phyloP scores from a whole-genome alignment of 352 stramenopile species.

The Pythium biforme region DNA sequence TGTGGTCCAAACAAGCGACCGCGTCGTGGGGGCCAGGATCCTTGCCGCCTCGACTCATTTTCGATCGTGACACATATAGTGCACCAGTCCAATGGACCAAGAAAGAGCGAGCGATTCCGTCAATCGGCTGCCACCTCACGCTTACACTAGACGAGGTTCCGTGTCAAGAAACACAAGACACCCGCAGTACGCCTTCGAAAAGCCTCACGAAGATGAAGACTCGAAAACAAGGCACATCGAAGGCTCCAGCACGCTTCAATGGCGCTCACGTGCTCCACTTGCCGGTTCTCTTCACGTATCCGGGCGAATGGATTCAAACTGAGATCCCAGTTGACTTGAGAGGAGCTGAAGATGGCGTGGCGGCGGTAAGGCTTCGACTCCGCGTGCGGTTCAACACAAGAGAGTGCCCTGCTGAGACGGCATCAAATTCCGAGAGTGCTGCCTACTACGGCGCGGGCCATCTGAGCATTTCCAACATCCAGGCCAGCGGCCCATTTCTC shows the following conservation, averaged over 20 bases:
- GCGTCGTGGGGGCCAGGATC: not conserved
- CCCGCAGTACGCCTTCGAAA: not conserved
- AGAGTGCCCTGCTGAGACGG: not conserved
- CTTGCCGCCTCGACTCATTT: not conserved
- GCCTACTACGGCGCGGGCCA: not conserved
- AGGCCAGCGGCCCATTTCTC: conserved; percentile 5
- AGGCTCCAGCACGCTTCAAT: not conserved
- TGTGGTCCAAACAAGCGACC: conserved; percentile 4
- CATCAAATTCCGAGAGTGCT: not conserved
- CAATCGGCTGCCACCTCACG: not conserved
- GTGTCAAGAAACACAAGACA: too few relatives aligned
- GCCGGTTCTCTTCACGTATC: conserved; percentile 16
- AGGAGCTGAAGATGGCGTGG: not conserved
- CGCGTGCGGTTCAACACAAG: conserved; percentile 3
- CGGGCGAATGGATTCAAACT: conserved; percentile 11
- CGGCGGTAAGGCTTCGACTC: not conserved
- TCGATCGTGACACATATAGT: not conserved
- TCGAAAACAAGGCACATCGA: not conserved
- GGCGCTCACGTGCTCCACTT: conserved; percentile 7
- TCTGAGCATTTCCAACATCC: conserved; percentile 11
- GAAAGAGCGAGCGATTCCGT: conserved; percentile 23
- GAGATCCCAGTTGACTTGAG: not conserved
- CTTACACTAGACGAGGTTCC: not conserved
- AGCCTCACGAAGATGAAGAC: not conserved
- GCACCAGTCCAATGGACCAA: conserved; percentile 13